phyloP scores from a whole-genome alignment of 73 alveolate species.

The Paramecium bursaria region DNA sequence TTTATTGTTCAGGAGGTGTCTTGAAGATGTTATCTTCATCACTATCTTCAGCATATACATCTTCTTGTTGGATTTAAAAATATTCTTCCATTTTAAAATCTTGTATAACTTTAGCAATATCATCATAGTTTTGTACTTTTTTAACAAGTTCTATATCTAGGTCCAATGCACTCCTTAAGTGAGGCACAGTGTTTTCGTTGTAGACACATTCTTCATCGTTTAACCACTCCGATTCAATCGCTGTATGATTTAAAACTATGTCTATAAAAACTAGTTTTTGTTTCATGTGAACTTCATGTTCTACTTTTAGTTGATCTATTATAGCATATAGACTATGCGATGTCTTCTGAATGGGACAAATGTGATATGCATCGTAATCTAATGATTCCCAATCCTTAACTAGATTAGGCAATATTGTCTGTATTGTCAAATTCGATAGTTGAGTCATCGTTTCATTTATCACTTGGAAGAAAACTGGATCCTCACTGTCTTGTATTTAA shows the following conservation, averaged over 20 bases:
- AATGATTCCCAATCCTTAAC: constrained; percentile 28
- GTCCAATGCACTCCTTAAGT: constrained; percentile 87
- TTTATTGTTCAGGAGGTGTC: constrained; percentile 26
- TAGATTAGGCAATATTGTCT: constrained; percentile 43
- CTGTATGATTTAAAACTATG: constrained; percentile 94
- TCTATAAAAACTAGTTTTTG: constrained; percentile 77
- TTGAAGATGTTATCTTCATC: constrained; percentile 67
- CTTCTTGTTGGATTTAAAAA: not conserved
- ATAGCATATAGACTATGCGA: constrained; percentile 50
- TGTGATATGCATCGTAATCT: constrained; percentile 35
- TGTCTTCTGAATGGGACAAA: constrained; percentile 39
- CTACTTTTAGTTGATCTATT: constrained; percentile 11
- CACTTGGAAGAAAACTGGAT: constrained; percentile 4
- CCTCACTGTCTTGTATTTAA: constrained; percentile 4
- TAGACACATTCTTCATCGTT: constrained; percentile 89
- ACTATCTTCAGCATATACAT: constrained; percentile 35
- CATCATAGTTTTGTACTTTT: constrained; percentile 78
- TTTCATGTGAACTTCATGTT: not conserved
- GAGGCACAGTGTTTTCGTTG: constrained; percentile 88
- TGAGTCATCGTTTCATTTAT: not conserved
- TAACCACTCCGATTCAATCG: constrained; percentile 88
- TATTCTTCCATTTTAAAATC: constrained; percentile 15
- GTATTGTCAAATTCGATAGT: not conserved
- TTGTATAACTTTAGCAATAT: constrained; percentile 75
- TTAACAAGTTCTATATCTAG: constrained; percentile 87